Base-by-base conservation (phyloP, 2,329 filamentous ascomycete genomes). In the Chalara sp. region DNA sequence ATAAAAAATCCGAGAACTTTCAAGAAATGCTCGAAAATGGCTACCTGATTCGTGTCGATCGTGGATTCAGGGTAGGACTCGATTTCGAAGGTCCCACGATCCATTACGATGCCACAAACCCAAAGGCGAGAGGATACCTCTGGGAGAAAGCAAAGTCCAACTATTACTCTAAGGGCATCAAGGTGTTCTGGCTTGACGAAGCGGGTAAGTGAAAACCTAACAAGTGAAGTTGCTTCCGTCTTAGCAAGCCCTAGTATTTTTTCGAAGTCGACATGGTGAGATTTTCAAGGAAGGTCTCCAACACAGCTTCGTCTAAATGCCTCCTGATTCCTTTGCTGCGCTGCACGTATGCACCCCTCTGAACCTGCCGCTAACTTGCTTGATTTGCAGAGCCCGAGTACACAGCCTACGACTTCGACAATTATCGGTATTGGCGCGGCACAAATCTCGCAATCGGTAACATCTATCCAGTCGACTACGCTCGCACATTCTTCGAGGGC, bases 141-240 rank as follows among this genome's bases (percentile, higher is more conserved):
- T 87, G 83, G 82, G 62, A 67, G 1, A 78, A 76, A 49, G 21
- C 69, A 1, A 81, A 79, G 61, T 58, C 74, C 48, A 81, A 85
- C 61, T 86, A 86, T 66, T 79, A 77, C 58, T 65, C 72, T 46
- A 78, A 77, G 48, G 83, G 83, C 1, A 80, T 86, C 63, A 75
- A 76, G 52, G 66, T 78, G 0, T 86, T 86, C 65, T 86, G 83
- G 83, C 72, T 86, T 0, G 83, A 87, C 56, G 83, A 86, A 62
- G 83, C 83, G 21, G 21, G 21, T 21, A 21, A 21, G 21, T 21
- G 21, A 21, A 21, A 21, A 21, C 21, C 21, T 21, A 21, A 21
- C 21, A 21, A 21, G 21, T 21, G 21, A 21, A 21, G 21, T 3
- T 21, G 21, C 21, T 21, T 21, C 21, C 21, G 21, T 21, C 21